A percentile compares a stretch with the other conserved stretches of the same genome.
phyloP scores from a whole-genome alignment of 305 asterid genomes.

The Andrographis paniculata region DNA sequence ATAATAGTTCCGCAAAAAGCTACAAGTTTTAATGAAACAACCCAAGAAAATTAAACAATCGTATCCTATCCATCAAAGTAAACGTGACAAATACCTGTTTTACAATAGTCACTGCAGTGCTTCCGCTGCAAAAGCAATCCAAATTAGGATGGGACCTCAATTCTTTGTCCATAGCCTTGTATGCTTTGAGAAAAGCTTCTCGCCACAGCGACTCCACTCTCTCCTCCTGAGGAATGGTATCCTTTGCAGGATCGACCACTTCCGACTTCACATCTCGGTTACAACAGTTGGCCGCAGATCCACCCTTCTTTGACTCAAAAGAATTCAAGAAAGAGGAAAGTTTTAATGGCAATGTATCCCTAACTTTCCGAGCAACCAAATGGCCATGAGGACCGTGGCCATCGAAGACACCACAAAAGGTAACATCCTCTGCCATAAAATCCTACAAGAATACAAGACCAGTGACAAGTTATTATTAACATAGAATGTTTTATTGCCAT shows the following conservation, averaged over 20 bases:
- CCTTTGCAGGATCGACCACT: constrained; percentile 51
- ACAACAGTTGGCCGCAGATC: constrained; percentile 49
- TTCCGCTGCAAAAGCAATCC: constrained; percentile 97
- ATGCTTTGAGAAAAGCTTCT: constrained; percentile 81
- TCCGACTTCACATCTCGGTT: constrained; percentile 40
- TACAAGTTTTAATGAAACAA: no score
- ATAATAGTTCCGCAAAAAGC: no score
- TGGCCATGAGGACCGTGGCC: constrained; percentile 98
- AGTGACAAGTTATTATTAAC: neutral
- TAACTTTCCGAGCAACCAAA: constrained; percentile 85
- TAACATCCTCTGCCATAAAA: constrained; percentile 75
- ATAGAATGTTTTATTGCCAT: no score
- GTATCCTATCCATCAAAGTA: no score
- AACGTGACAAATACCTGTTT: constrained; percentile 92
- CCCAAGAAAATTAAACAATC: no score
- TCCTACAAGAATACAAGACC: constrained; percentile 38
- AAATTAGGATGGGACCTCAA: constrained; percentile 74
- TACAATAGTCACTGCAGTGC: constrained; percentile 76
- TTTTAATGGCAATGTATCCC: constrained; percentile 76
- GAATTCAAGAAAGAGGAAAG: constrained; percentile 49
- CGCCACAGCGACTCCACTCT: constrained; percentile 42
- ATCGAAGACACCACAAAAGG: constrained; percentile 87
- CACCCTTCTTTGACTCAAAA: constrained; percentile 39
- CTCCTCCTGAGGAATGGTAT: constrained; percentile 30
- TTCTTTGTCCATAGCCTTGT: constrained; percentile 90